Evolutionary conservation across 139 green algal genomes (phyloP).

Genomic region (Closterium sp.): DNA sequence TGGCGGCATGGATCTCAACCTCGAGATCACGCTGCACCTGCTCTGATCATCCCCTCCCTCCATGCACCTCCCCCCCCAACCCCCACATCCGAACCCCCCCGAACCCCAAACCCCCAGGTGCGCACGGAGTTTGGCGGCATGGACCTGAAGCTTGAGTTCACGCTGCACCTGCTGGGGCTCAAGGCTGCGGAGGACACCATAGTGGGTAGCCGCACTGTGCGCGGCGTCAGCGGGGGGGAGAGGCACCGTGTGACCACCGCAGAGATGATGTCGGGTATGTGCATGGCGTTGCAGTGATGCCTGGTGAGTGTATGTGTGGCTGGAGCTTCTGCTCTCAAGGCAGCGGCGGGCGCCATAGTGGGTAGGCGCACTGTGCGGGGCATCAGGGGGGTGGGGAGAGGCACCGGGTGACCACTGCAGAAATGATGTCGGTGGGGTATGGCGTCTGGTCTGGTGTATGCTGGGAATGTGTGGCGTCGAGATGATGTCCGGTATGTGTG

Average conservation of each 20-base stretch:
- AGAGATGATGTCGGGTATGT: conserved; percentile 59
- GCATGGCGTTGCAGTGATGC: background rate
- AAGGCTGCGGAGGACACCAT: conserved; percentile 62
- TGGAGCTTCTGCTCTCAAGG: too few relatives aligned
- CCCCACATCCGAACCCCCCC: too few relatives aligned
- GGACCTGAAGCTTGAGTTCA: conserved; percentile 61
- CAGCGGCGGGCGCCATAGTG: too few relatives aligned
- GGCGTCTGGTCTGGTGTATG: too few relatives aligned
- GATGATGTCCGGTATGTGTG: background rate
- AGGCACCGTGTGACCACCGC: conserved; percentile 68
- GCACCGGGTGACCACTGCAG: conserved; percentile 67
- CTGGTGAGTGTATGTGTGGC: background rate
- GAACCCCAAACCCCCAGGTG: background rate
- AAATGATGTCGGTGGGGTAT: conserved; percentile 67
- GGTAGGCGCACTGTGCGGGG: conserved; percentile 61
- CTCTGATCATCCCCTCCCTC: background rate
- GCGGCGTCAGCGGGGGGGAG: conserved; percentile 55
- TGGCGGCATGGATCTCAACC: conserved; percentile 3
- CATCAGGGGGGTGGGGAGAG: conserved; percentile 55
- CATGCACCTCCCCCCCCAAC: too few relatives aligned
- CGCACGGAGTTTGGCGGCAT: too few relatives aligned
- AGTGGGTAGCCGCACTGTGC: conserved; percentile 66
- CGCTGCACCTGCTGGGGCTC: conserved; percentile 61
- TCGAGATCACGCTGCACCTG: conserved; percentile 23
- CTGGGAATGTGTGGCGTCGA: too few relatives aligned